Base-by-base conservation (phyloP, 1,284 basidiomycete species). In the Sporisorium graminicola region DNA sequence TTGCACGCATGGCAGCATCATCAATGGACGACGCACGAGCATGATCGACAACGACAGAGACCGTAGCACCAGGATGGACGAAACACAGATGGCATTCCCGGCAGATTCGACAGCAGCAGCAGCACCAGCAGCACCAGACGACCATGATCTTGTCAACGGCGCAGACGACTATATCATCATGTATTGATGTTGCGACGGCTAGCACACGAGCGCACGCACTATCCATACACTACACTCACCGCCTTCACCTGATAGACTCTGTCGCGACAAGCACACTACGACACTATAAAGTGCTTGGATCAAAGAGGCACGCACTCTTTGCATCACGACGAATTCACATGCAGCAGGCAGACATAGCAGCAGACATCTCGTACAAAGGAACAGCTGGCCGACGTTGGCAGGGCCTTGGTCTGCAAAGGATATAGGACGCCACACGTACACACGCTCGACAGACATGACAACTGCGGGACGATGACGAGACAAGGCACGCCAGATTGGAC, bases 1-100 rank as follows among this genome's bases (percentile, higher is more conserved):
- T 57, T 44, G 64, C 70, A 67, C 47, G 24, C 58, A 24, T 26
- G 33, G 55, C 71, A 61, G 53, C 60, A 63, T 22, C 56, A 50
- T 27, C 60, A 37, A 53, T 56, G 29, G 56, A 42, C 56, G 13
- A 31, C 43, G 26, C 5, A 49, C 42, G 27, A 51, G 8, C 53
- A 63, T 35, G 56, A 52, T 27, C 56, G 31, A 50, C 49, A 66
- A 40, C 56, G 26, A 46, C 49, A 66, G 44, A 71, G 55, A 62
- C 63, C 16, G 51, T 24, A 22, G 8, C 29, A 14, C 55, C 37
- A n/a, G 20, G 40, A 43, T 43, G 42, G 20, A 53, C 54, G 42
- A 52, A 20, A 31, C 22, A 44, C 31, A 35, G 31, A 56, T 12
- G 2, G 24, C 43, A 55, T 18, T 40, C 53, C 22, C 58, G 43